Percentiles rank a stretch among this genome's conserved stretches.
These are phyloP conservation scores for Scheffersomyces stambukii DNA, from an alignment of 1,139 yeast species.

Conservation along the genomic window DNA sequence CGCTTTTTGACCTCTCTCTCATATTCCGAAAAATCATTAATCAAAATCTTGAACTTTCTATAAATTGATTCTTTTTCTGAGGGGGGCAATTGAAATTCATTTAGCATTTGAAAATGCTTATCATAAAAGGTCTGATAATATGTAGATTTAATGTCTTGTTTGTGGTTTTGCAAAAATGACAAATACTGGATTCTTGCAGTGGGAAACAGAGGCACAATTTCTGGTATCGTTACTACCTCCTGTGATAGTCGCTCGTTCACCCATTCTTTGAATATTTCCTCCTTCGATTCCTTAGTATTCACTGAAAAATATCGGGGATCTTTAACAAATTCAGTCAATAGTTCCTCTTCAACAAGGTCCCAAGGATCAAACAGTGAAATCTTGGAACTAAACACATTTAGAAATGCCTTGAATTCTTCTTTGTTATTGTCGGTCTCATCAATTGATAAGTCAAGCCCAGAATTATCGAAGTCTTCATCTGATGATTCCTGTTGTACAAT, in stretches of 20 bases:
- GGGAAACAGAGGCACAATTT: constrained; percentile 16
- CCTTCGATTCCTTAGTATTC: constrained; percentile 16
- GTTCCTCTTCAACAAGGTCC: constrained; percentile 36
- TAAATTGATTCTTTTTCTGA: constrained; percentile 20
- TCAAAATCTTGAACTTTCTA: constrained; percentile 20
- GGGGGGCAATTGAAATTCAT: constrained; percentile 11
- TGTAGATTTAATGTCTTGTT: constrained; percentile 23
- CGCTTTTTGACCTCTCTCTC: constrained; percentile 20
- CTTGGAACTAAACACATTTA: constrained; percentile 18
- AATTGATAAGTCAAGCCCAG: too few relatives aligned
- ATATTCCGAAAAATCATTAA: constrained; percentile 22
- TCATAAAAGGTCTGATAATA: constrained; percentile 27
- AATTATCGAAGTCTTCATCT: too few relatives aligned
- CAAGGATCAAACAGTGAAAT: constrained; percentile 37
- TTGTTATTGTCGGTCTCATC: constrained; percentile 1
- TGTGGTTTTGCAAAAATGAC: constrained; percentile 26
- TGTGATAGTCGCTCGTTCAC: constrained; percentile 10
- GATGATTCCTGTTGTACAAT: constrained; percentile 1
- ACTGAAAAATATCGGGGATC: constrained; percentile 29
- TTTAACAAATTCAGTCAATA: constrained; percentile 24
- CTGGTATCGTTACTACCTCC: not conserved
- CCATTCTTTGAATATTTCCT: constrained; percentile 31
- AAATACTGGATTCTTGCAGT: constrained; percentile 20
- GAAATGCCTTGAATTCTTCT: constrained; percentile 17
- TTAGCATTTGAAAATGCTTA: constrained; percentile 12